A percentile compares a stretch with the other conserved stretches of the same genome.
Evolutionary conservation across 2,329 filamentous ascomycete species (phyloP).

Genomic region (Shiraia bambusicola): DNA sequence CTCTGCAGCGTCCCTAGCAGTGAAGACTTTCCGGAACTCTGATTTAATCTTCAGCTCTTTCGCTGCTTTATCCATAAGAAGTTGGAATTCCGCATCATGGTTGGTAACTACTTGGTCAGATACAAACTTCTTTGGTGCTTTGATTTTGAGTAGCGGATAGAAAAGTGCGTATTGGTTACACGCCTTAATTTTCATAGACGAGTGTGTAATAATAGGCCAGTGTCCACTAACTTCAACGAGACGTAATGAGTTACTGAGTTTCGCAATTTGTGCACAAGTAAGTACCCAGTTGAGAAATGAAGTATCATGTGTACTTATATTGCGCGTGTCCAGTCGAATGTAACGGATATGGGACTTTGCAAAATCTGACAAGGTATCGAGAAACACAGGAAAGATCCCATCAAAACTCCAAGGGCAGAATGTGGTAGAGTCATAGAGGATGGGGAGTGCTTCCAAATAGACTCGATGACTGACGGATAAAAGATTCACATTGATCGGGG

Average conservation of each 20-base stretch:
- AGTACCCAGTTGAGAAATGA: constrained; percentile 26
- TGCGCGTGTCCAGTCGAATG: constrained; percentile 13
- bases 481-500: constrained; percentile 11
- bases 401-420: constrained; percentile 17
- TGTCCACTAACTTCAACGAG: constrained; percentile 18
- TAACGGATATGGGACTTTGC: constrained; percentile 19
- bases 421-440: constrained; percentile 20
- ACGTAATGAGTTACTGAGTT: constrained; percentile 11
- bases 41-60: constrained; percentile 6
- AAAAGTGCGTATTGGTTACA: constrained; percentile 7
- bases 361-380: constrained; percentile 15
- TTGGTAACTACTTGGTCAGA: background rate
- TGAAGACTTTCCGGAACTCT: constrained; percentile 7
- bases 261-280: constrained; percentile 28
- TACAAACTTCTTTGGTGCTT: constrained; percentile 17
- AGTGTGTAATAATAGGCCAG: background rate
- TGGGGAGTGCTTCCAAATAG: constrained; percentile 29
- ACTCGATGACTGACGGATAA: constrained; percentile 17
- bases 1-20: constrained; percentile 5
- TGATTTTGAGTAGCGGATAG: constrained; percentile 24
- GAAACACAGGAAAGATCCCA: constrained; percentile 24
- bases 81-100: constrained; percentile 7
- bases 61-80: constrained; percentile 6
- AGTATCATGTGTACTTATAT: background rate
- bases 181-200: background rate